phyloP scores from a whole-genome alignment of 2,329 filamentous ascomycete species.

The Arthrinium puccinioides region DNA sequence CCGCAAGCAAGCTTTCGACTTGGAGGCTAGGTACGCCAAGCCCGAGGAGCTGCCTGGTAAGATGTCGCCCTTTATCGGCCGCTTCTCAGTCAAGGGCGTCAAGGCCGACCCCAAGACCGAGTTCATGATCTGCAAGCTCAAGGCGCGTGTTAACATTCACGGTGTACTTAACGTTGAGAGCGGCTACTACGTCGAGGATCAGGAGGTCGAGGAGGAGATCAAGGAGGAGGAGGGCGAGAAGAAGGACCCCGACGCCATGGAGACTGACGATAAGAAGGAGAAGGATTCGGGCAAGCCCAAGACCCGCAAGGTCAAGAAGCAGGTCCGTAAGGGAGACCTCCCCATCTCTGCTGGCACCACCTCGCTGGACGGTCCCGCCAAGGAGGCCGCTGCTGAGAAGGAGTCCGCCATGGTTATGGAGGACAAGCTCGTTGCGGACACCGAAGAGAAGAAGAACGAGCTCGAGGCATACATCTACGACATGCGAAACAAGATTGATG shows the following conservation, averaged over 20 bases:
- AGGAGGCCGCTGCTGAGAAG: constrained; percentile 66
- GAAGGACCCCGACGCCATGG: constrained; percentile 77
- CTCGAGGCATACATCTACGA: constrained; percentile 98
- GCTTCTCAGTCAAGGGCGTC: constrained; percentile 96
- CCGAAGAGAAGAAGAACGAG: constrained; percentile 99
- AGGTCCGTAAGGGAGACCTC: constrained; percentile 93
- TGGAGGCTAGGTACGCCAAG: constrained; percentile 89
- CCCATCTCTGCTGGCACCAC: constrained; percentile 78
- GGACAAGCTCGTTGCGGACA: constrained; percentile 96
- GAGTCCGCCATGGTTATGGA: constrained; percentile 92
- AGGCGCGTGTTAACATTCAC: constrained; percentile 93
- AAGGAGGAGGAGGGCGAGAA: constrained; percentile 58
- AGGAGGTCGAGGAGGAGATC: constrained; percentile 91
- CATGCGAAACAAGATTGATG: constrained; percentile 88
- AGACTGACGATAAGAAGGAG: constrained; percentile 65
- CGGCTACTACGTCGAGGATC: constrained; percentile 96
- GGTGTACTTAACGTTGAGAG: constrained; percentile 94
- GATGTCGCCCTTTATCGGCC: constrained; percentile 89
- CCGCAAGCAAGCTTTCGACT: constrained; percentile 92
- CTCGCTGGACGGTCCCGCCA: constrained; percentile 63
- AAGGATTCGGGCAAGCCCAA: constrained; percentile 52
- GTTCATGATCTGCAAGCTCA: constrained; percentile 99
- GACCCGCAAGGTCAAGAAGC: constrained; percentile 98
- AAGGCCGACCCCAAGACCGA: constrained; percentile 90
- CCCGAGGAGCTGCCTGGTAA: constrained; percentile 83